Percentiles rank a stretch among this genome's conserved stretches.
Conservation (phyloP, 176 grass and related monocot species). For the Triticum turgidum region DNA sequence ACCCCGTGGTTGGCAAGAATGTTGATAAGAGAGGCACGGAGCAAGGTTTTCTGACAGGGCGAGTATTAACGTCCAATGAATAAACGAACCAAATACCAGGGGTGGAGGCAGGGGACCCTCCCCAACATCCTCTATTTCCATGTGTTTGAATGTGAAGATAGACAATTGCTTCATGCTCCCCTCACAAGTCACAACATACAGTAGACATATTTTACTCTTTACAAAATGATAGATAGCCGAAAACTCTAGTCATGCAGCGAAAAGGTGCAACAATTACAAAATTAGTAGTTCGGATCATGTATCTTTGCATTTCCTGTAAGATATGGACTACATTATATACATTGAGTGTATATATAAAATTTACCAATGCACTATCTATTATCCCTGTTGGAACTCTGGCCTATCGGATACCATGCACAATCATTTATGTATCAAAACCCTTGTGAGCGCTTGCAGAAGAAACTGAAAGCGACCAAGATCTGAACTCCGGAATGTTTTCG, state of each 20-base stretch:
- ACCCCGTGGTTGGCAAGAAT: too few species aligned
- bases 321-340: not conserved
- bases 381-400: not conserved
- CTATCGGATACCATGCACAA: not conserved
- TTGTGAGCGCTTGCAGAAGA: not conserved
- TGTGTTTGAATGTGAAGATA: too few species aligned
- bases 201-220: too few species aligned
- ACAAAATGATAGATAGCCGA: not conserved
- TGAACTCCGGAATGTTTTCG: not conserved
- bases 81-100: too few species aligned
- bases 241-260: not conserved
- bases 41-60: too few species aligned
- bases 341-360: not conserved
- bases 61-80: too few species aligned
- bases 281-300: not conserved
- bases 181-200: too few species aligned
- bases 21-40: too few species aligned
- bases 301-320: not conserved
- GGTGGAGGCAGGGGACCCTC: too few species aligned
- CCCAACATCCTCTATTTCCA: too few species aligned
- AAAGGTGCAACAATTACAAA: not conserved
- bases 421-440: not conserved
- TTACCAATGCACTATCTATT: conserved; percentile 15
- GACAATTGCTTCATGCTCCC: too few species aligned
- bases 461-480: not conserved